Evolutionary conservation across 164 flowering plant genomes (phyloP), one percentile per base, ranked within the genome.

Genomic region (Buxus sempervirens): DNA sequence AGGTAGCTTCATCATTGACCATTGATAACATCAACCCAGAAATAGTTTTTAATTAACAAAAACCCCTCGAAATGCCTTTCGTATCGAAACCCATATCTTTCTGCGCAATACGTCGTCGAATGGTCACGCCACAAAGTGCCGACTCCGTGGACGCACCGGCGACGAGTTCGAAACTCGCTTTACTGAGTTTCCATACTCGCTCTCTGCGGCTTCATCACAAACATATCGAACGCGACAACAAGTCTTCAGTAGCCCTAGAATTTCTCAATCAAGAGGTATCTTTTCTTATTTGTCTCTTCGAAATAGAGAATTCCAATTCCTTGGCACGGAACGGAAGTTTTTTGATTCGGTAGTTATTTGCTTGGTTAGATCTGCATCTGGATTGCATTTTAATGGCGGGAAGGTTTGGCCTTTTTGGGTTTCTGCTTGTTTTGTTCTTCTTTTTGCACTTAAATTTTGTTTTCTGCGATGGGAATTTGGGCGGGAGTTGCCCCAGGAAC

Each of bases 401-500:
- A 19, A 63, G 32, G 62, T 38, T 63, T 24, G 60, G 61, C 1
- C 38, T 62, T 63, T 38, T 62, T 38, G 32, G 26, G 68, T 26
- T 63, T 56, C 7, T 63, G 20, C 22, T 41, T 0, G 20, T 23
- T 26, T 55, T 54, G 16, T 6, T 61, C 8, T 32, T 28, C 13
- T 61, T 16, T 38, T 59, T 23, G 45, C 23, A 60, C 24, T 27
- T 55, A 16, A 21, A 41, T 26, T 49, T 69, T 21, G 61, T 53
- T 21, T 59, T 51, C 3, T 26, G 64, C 25, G 65, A 71, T 58
- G 73, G 20, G 25, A 38, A 49, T 65, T 64, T n/a, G 28, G 56
- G 26, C 13, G 20, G 27, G 14, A 28, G 23, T 32, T 88, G 90
- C 68, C 32, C 77, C 13, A 74, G 66, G 14, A 73, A 77, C 67